Base-by-base conservation (phyloP, 805 yeast species). In the Hanseniaspora thailandica region DNA sequence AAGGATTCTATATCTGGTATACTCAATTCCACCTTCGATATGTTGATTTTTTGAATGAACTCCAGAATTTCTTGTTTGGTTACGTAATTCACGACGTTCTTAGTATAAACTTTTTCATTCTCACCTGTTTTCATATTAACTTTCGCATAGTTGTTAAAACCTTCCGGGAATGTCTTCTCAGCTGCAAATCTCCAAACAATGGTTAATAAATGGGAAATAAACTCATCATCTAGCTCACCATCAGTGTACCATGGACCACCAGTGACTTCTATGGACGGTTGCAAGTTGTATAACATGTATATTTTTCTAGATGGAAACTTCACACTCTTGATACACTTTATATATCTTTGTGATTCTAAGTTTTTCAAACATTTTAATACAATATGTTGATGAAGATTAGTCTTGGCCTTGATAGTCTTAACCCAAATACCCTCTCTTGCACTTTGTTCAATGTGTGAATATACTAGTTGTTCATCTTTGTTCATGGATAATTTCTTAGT, bases 191-290 rank as follows among this genome's bases (percentile, higher is more conserved):
- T 74, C 96, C 97, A 93, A 7, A 89, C 80, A 41, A 89, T 89
- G 20, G 86, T 80, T 58, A 86, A 67, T 53, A 93, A 69, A 46
- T 87, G 80, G 59, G 86, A 90, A 55, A 93, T 89, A 62, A 93
- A 93, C 66, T 90, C 97, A 2, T 87, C 81, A 64, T 93, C 98
- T 55, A 93, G 73, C 67, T 93, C 97, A 34, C 89, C 81, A 64
- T 93, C 98, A 0, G 97, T 88, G 64, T 89, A 93, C 98, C 98
- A 93, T 4, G 97, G 97, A 5, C 98, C 98, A 58, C 98, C 98
- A 0, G 97, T 93, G 36, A 93, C 93, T 59, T 90, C 97, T 31
- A 86, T 82, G 3, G 95, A 84, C 5, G 98, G 98, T 64, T 88
- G 96, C 59, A 93, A 71, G 63, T 86, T 82, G 65, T 89, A 90